Evolutionary conservation across 768 basidiomycete genomes (phyloP).

Genomic region (Calvatia gigantea): DNA sequence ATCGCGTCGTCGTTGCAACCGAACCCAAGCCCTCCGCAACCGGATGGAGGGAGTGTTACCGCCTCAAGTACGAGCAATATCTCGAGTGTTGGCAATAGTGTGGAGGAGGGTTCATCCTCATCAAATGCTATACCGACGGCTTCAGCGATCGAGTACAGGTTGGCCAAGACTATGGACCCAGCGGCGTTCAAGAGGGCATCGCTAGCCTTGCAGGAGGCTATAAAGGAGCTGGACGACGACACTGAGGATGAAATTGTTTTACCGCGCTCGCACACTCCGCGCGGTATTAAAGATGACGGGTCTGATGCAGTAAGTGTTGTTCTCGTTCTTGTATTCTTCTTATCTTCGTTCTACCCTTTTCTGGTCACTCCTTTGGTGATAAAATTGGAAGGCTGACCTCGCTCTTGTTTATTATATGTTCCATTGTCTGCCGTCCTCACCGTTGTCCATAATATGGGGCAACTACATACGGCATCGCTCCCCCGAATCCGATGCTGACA

Average conservation of each 20-base stretch:
- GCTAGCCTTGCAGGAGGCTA: constrained; percentile 69
- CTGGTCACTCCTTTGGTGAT: too few relatives aligned
- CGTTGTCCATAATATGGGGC: neutral
- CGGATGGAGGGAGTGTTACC: neutral
- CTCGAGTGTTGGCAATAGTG: neutral
- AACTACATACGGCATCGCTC: neutral
- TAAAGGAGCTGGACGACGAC: constrained; percentile 76
- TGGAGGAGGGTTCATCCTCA: constrained; percentile 33
- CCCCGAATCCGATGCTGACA: neutral
- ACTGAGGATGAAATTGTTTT: constrained; percentile 75
- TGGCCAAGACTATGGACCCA: constrained; percentile 48
- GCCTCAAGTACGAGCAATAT: neutral
- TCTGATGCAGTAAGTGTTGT: constrained; percentile 27
- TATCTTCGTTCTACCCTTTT: too few relatives aligned
- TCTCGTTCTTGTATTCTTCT: constrained; percentile 1
- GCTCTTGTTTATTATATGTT: neutral
- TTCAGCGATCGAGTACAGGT: constrained; percentile 40
- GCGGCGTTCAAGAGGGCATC: constrained; percentile 62
- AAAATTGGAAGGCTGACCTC: neutral
- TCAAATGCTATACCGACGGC: constrained; percentile 9
- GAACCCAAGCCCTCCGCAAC: constrained; percentile 31
- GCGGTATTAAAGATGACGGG: constrained; percentile 30
- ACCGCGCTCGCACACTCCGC: constrained; percentile 55
- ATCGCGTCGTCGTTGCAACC: constrained; percentile 38
- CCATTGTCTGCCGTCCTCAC: neutral